Base-by-base conservation (phyloP, 305 asterid genomes). In the Salvia sclarea region DNA sequence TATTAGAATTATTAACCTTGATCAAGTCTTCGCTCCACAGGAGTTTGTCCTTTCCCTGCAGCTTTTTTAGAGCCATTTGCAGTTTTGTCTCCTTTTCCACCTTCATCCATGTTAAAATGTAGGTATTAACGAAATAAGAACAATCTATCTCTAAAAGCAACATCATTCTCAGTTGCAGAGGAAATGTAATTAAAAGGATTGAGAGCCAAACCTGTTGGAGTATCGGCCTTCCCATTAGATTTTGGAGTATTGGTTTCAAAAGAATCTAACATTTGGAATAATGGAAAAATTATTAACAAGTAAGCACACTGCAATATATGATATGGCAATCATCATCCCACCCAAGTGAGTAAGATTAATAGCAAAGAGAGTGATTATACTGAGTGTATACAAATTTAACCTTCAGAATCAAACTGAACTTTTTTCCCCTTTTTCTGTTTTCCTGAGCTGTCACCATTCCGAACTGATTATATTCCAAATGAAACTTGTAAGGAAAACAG, bases 331-430 rank as follows among this genome's bases (percentile, higher is more conserved):
- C 20, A 44, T 41, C 44, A 28, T 37, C 48, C 69, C 62, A 14
- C 22, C 55, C 62, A 43, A 49, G 28, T 38, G 49, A 16, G 28
- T 60, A 28, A 48, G 49, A 44, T 13, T 11, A 58, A 62, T 53
- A 64, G 31, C 17, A 50, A 11, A 57, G 56, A 35, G 33, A 48
- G 25, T 33, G 63, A 48, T 24, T 48, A 49, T 62, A 68, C n/a
- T 7, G 21, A 41, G 66, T 14, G 18, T 49, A 37, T 6, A 60
- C 25, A 61, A 61, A 66, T 48, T 69, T 66, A 78, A 87, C 94
- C 96, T 81, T 83, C 89, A 45, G 80, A 73, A 66, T 76, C 86
- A 70, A 87, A 87, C 78, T 83, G 92, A 69, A 87, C 98, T 71
- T 72, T 83, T 78, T 82, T 89, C 69, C 92, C 93, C 64, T 75